These are phyloP conservation scores for Schizochytrium sp. DNA, from an alignment of 108 stramenopile species.

Conservation along the genomic window DNA sequence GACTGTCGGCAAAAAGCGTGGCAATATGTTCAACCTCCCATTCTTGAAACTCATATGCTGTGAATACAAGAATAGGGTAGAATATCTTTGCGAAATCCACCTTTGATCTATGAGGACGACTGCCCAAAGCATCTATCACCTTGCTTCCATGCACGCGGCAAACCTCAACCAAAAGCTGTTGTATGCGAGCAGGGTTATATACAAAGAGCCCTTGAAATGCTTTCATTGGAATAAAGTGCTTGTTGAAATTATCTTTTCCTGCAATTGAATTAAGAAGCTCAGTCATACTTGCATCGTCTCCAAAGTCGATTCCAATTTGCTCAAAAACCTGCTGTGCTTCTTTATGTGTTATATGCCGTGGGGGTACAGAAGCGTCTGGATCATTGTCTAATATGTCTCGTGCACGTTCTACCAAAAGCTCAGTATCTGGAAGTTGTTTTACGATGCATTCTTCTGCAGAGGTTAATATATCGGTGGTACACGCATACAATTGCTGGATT, in stretches of 20 bases:
- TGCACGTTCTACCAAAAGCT: background rate
- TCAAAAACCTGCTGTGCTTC: background rate
- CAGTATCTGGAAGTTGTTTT: background rate
- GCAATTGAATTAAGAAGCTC: background rate
- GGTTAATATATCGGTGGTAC: background rate
- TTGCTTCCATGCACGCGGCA: background rate
- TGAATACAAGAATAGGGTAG: background rate
- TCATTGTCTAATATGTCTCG: background rate
- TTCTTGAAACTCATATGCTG: constrained; percentile 9
- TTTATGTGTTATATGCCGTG: background rate
- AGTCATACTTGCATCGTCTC: background rate
- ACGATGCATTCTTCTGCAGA: background rate
- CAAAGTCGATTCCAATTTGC: background rate
- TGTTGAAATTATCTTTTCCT: background rate
- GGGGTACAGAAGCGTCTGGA: background rate
- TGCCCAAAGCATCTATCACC: background rate
- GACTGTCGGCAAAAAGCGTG: background rate
- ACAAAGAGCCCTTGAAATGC: background rate
- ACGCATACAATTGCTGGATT: background rate
- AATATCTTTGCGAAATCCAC: background rate
- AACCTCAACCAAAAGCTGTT: background rate
- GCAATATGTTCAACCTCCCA: background rate
- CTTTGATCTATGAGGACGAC: background rate
- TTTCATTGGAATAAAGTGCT: background rate
- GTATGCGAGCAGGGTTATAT: background rate